These are phyloP conservation scores for Mycosphaerella arachidis DNA, from an alignment of 2,329 filamentous ascomycete genomes.

Conservation along the genomic window DNA sequence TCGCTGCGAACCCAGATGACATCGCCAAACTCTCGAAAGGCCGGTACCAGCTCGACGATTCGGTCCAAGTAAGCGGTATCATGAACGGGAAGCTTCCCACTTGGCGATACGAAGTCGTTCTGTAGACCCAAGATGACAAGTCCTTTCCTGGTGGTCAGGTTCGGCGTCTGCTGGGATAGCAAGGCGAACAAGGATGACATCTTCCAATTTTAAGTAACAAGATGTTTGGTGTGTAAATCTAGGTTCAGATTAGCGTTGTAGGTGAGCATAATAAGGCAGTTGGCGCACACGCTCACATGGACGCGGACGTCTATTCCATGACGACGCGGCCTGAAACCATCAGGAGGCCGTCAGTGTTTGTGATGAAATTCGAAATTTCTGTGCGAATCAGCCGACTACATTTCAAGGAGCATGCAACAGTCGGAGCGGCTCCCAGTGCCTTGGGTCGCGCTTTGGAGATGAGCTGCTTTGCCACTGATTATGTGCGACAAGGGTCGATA, in stretches of 20 bases:
- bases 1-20: conserved; percentile 82
- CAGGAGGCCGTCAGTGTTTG: not conserved
- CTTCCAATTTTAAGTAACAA: not conserved
- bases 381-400: conserved; percentile 11
- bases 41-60: conserved; percentile 61
- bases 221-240: not conserved
- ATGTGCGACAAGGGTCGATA: conserved; percentile 12
- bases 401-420: conserved; percentile 17
- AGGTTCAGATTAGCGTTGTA: not conserved
- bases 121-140: conserved; percentile 83
- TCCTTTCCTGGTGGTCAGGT: conserved; percentile 59
- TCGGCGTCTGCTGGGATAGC: conserved; percentile 45
- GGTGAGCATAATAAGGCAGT: not conserved
- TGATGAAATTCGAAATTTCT: conserved; percentile 9
- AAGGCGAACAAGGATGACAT: conserved; percentile 44
- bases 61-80: conserved; percentile 62
- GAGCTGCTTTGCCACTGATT: conserved; percentile 10
- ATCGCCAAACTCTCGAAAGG: conserved; percentile 67
- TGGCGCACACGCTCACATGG: not conserved
- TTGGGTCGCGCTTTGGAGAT: conserved; percentile 14
- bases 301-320: not conserved
- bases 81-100: conserved; percentile 63
- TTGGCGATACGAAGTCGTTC: conserved; percentile 73
- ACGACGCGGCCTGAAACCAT: not conserved
- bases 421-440: conserved; percentile 15